Percentiles rank a stretch among this genome's conserved stretches.
These are phyloP conservation scores for Casaregolazyma suthepensis DNA, from an alignment of 1,139 yeast genomes.

Conservation along the genomic window DNA sequence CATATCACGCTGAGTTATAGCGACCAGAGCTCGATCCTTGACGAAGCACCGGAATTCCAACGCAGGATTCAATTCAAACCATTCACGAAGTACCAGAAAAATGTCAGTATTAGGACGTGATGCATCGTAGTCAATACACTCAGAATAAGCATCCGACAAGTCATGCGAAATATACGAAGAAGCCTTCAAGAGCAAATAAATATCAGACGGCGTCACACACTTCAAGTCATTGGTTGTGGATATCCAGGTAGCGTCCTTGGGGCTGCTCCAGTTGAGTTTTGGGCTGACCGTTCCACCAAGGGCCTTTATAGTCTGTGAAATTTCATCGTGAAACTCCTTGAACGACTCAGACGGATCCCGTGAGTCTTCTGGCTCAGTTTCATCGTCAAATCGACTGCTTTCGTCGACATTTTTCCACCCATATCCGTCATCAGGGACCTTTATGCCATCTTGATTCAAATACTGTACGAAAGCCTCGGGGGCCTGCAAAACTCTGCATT, in stretches of 20 bases:
- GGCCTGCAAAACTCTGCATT: slow-evolving; percentile 56
- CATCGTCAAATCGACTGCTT: slow-evolving; percentile 32
- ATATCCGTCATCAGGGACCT: slow-evolving; percentile 43
- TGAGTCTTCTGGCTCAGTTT: slow-evolving; percentile 50
- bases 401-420: slow-evolving; percentile 21
- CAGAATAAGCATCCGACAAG: slow-evolving; percentile 61
- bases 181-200: slow-evolving; percentile 73
- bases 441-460: slow-evolving; percentile 69
- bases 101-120: slow-evolving; percentile 25
- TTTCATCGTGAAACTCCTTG: slow-evolving; percentile 49
- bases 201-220: slow-evolving; percentile 64
- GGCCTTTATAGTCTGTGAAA: slow-evolving; percentile 39
- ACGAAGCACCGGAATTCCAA: slow-evolving; percentile 86
- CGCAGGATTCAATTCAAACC: slow-evolving; percentile 82
- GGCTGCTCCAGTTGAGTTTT: slow-evolving; percentile 94
- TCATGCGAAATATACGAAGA: slow-evolving; percentile 88
- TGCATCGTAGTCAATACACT: slow-evolving; percentile 22
- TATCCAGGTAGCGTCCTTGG: slow-evolving; percentile 93
- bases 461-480: slow-evolving; percentile 67
- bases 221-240: slow-evolving; percentile 67
- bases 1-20: slow-evolving; percentile 77
- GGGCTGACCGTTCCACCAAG: slow-evolving; percentile 66
- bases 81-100: slow-evolving; percentile 72
- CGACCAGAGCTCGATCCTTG: slow-evolving; percentile 53
- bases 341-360: slow-evolving; percentile 53